Percentiles rank a stretch among this genome's conserved stretches.
phyloP scores from a whole-genome alignment of 192 early-diverging fungal genomes.

The Coemansia sp. region DNA sequence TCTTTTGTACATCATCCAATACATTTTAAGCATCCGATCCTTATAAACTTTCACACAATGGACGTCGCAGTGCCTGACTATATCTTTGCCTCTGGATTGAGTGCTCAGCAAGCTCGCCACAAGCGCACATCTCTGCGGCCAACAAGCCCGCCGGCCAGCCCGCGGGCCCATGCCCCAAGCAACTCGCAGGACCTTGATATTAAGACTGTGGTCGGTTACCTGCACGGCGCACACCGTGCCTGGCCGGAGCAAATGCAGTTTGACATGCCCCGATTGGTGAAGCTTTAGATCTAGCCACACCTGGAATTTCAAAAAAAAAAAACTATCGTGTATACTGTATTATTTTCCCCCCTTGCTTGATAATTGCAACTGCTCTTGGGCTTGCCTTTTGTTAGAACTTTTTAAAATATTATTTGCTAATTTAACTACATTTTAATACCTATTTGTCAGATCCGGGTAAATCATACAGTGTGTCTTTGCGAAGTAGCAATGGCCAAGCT shows the following conservation, averaged over 20 bases:
- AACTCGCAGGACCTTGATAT: conserved; percentile 25
- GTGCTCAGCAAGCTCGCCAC: conserved; percentile 47
- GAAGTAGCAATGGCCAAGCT: too few species aligned
- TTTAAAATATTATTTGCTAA: conserved; percentile 1
- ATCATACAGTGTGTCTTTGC: background rate
- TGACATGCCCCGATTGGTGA: conserved; percentile 48
- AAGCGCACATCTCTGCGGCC: conserved; percentile 27
- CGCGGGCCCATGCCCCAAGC: conserved; percentile 7
- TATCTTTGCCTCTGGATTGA: conserved; percentile 46
- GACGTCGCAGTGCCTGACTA: conserved; percentile 43
- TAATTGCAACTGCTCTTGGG: background rate
- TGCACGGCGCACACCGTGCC: conserved; percentile 33
- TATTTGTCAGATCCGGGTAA: background rate
- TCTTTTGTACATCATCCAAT: background rate
- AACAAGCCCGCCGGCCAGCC: conserved; percentile 25
- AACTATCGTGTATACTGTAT: conserved; percentile 1
- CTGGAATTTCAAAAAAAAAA: background rate
- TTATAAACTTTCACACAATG: conserved; percentile 16
- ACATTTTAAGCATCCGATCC: background rate
- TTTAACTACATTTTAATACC: conserved; percentile 1
- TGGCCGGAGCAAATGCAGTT: conserved; percentile 51
- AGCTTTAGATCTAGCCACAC: conserved; percentile 14
- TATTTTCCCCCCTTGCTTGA: background rate
- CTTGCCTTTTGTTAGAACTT: background rate
- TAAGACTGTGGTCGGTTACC: conserved; percentile 39